These are phyloP conservation scores for Brettanomyces nanus DNA, from an alignment of 805 yeast species.

Conservation along the genomic window DNA sequence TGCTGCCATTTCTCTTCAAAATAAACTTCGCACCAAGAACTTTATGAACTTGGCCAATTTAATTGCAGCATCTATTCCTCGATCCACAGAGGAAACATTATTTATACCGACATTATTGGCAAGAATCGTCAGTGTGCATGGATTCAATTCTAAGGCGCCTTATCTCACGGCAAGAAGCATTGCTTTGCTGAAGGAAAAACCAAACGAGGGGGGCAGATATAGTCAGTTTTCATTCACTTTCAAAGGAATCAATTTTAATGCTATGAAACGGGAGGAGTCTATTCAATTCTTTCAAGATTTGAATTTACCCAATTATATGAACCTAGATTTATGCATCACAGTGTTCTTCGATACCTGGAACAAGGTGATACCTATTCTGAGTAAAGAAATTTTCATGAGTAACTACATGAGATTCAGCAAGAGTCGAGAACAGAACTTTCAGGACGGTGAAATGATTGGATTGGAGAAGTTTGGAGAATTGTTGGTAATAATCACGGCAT, in stretches of 20 bases:
- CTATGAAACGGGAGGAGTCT: slow-evolving; percentile 34
- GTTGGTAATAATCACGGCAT: slow-evolving; percentile 39
- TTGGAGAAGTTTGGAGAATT: slow-evolving; percentile 52
- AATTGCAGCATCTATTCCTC: slow-evolving; percentile 66
- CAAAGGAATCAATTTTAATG: slow-evolving; percentile 30
- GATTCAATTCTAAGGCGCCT: slow-evolving; percentile 66
- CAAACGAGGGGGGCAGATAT: slow-evolving; percentile 25
- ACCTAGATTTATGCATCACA: slow-evolving; percentile 60
- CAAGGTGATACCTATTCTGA: slow-evolving; percentile 57
- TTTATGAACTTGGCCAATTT: slow-evolving; percentile 42
- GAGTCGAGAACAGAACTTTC: slow-evolving; percentile 36
- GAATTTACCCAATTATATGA: slow-evolving; percentile 43
- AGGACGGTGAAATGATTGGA: slow-evolving; percentile 33
- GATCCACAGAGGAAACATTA: slow-evolving; percentile 71
- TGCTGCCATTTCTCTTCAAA: slow-evolving; percentile 52
- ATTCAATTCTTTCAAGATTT: slow-evolving; percentile 35
- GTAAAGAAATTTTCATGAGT: slow-evolving; percentile 57
- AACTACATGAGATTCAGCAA: slow-evolving; percentile 43
- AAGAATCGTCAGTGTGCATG: slow-evolving; percentile 60
- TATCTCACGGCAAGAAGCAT: slow-evolving; percentile 61
- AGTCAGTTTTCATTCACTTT: slow-evolving; percentile 25
- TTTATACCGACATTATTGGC: slow-evolving; percentile 68
- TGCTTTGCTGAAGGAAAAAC: slow-evolving; percentile 55
- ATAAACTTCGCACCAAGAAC: slow-evolving; percentile 34
- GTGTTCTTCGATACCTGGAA: slow-evolving; percentile 77